A percentile compares a stretch with the other conserved stretches of the same genome.
Evolutionary conservation across 208 protist species (phyloP).

Genomic region (Strigomonas oncopelti): DNA sequence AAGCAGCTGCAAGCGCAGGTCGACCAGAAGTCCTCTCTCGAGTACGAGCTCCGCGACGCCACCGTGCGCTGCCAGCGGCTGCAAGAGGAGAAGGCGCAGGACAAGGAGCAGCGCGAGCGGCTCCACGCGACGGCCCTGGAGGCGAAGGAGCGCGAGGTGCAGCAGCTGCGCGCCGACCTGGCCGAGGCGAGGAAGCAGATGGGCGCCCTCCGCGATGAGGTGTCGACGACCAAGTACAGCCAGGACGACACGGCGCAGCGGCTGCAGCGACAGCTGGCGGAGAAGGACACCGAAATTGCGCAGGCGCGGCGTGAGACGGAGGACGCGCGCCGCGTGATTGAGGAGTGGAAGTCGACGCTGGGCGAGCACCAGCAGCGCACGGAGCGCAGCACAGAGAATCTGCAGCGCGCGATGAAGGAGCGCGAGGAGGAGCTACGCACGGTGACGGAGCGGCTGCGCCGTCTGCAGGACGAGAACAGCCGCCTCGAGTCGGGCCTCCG

Average conservation of each 20-base stretch:
- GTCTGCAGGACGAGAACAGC: constrained; percentile 37
- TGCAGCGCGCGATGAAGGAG: constrained; percentile 39
- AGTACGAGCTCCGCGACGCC: constrained; percentile 40
- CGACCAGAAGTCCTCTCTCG: constrained; percentile 25
- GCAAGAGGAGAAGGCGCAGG: constrained; percentile 38
- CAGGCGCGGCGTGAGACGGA: constrained; percentile 45
- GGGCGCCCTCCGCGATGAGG: constrained; percentile 43
- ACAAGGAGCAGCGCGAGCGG: constrained; percentile 34
- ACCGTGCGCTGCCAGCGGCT: constrained; percentile 33
- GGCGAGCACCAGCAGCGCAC: constrained; percentile 44
- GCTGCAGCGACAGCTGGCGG: constrained; percentile 34
- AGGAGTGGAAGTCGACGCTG: constrained; percentile 54
- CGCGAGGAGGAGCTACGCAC: constrained; percentile 52
- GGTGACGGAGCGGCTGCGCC: constrained; percentile 23
- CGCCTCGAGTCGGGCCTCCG: constrained; percentile 31
- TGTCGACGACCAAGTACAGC: constrained; percentile 22
- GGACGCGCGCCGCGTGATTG: constrained; percentile 27
- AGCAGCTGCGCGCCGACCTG: constrained; percentile 36
- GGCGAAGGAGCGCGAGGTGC: constrained; percentile 51
- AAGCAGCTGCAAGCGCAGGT: constrained; percentile 30
- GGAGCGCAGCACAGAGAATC: constrained; percentile 22
- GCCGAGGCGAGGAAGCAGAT: constrained; percentile 36
- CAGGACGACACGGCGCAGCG: constrained; percentile 35
- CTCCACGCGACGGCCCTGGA: constrained; percentile 30
- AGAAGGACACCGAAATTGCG: constrained; percentile 45